Evolutionary conservation across 164 flowering plant species (phyloP), one percentile per base, ranked within the genome.

Genomic region (Taxillus chinensis): DNA sequence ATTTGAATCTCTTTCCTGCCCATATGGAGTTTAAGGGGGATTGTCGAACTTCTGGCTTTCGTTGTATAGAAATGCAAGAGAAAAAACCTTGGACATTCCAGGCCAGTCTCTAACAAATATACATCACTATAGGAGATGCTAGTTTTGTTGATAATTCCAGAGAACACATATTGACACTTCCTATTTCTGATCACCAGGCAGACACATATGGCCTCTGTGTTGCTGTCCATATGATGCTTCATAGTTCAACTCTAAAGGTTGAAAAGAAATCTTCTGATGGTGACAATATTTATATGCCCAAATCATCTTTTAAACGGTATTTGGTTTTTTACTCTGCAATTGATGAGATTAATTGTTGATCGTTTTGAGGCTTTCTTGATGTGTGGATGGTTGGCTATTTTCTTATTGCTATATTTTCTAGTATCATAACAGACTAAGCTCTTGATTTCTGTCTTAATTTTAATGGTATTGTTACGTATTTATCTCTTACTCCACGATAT

Each of bases 131-230:
- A 54, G 10, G 54, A 15, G 17, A 37, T 57, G 13, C 9, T 41
- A 39, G 15, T 41, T 41, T 48, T 53, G 27, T 27, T 27, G 27
- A 27, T 0, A 27, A 9, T 49, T 27, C 6, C 58, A 65, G 41
- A 54, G 49, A 58, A 46, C 45, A 8, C 4, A 50, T 3, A 8
- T 39, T 57, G 39, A 2, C 3, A 9, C 62, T 43, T 43, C 11
- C 10, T 65, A 45, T 49, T 51, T 16, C 38, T 45, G 59, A 61
- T 41, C 42, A 61, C 55, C 83, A 90, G 97, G 99, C 82, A 11
- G 97, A 95, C 70, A 77, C 79, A 14, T 95, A 89, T 62, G 97
- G 96, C 39, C 87, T 95, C 38, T 91, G 99, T 73, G 96, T 78
- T 49, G 64, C 75, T 62, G 92, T 83, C 64, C 95, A 95, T 66